These are phyloP conservation scores for Galerina sulciceps DNA, from an alignment of 768 basidiomycete genomes.

Conservation along the genomic window DNA sequence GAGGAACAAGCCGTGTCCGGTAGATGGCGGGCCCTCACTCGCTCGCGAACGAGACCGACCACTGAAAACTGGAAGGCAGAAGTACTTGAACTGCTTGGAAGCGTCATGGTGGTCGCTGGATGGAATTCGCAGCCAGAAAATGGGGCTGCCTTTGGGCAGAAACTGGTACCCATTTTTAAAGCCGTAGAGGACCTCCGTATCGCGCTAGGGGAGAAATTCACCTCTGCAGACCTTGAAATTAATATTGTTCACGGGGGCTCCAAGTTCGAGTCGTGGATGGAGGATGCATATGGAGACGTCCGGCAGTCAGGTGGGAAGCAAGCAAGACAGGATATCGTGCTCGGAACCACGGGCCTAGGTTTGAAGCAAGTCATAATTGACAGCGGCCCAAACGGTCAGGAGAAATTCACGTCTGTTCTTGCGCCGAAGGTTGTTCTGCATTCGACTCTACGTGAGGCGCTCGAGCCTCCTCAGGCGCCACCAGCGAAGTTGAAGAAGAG, in stretches of 20 bases:
- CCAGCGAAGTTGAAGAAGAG: neutral
- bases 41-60: conserved; percentile 20
- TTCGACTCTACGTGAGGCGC: conserved; percentile 20
- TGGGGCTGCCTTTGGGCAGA: conserved; percentile 20
- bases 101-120: conserved; percentile 13
- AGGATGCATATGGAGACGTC: conserved; percentile 30
- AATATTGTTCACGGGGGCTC: conserved; percentile 6
- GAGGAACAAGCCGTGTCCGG: conserved; percentile 29
- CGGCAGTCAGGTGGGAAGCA: conserved; percentile 1
- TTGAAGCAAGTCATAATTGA: conserved; percentile 11
- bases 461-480: conserved; percentile 16
- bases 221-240: conserved; percentile 27
- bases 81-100: conserved; percentile 2
- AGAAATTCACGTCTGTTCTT: conserved; percentile 11
- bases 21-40: conserved; percentile 26
- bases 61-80: conserved; percentile 20
- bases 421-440: conserved; percentile 22
- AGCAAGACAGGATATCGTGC: conserved; percentile 7
- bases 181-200: conserved; percentile 27
- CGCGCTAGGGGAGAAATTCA: conserved; percentile 31
- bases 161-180: conserved; percentile 30
- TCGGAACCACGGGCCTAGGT: conserved; percentile 24
- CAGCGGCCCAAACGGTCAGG: neutral
- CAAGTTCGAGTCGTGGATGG: conserved; percentile 22
- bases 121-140: conserved; percentile 17